These are phyloP conservation scores for Cryptomeria japonica DNA, from an alignment of 75 land plant genomes.

Conservation along the genomic window DNA sequence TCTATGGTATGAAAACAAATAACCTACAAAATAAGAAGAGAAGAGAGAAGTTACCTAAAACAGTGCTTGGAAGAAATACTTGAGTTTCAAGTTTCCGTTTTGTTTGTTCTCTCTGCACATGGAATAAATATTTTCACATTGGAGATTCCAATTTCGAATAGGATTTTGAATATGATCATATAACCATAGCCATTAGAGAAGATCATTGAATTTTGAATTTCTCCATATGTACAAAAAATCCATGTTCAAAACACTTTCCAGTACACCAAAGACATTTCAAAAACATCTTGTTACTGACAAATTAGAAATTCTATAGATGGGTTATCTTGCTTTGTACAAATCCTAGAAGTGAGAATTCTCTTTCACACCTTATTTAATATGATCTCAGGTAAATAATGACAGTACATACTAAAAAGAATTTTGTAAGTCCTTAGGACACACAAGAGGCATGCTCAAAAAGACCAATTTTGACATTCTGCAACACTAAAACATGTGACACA, in stretches of 20 bases:
- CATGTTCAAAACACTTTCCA: background rate
- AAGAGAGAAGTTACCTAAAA: conserved; percentile 5
- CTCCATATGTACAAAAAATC: background rate
- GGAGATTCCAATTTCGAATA: background rate
- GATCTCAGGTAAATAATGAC: background rate
- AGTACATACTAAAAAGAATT: background rate
- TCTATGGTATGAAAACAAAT: background rate
- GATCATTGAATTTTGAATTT: background rate
- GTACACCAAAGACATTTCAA: background rate
- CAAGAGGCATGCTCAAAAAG: background rate
- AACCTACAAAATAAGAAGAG: background rate
- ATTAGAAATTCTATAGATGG: background rate
- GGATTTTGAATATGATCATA: background rate
- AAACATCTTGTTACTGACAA: background rate
- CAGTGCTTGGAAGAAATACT: conserved; percentile 7
- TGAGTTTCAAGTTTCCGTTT: conserved; percentile 16
- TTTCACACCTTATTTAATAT: background rate
- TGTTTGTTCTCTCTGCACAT: conserved; percentile 13
- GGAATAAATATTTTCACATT: background rate
- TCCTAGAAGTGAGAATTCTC: background rate
- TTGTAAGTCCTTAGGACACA: background rate
- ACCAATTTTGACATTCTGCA: background rate
- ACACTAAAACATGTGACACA: background rate
- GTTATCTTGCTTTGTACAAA: background rate
- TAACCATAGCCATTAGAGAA: background rate